Percentiles rank a stretch among this genome's conserved stretches.
Evolutionary conservation across 805 yeast species (phyloP).

Genomic region (Sugiyamaella boreocaroliniensis): DNA sequence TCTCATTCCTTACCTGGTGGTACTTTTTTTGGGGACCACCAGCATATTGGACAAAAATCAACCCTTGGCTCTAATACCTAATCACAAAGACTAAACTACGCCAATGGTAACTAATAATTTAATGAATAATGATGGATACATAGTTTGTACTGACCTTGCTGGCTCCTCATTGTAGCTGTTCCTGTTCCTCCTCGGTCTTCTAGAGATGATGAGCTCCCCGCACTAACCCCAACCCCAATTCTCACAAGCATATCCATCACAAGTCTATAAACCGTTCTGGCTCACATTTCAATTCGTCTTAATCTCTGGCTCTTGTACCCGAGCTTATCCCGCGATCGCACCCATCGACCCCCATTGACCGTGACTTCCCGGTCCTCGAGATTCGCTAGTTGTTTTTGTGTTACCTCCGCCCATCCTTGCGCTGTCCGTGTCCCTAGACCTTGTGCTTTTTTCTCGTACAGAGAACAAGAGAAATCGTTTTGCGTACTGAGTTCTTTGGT

Average conservation of each 20-base stretch:
- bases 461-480: background rate
- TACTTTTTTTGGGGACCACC: too few species aligned
- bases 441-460: background rate
- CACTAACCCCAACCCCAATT: too few species aligned
- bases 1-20: too few species aligned
- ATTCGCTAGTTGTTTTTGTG: background rate
- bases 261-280: background rate
- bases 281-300: background rate
- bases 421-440: background rate
- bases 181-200: too few species aligned
- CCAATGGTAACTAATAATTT: background rate
- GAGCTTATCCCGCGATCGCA: too few species aligned
- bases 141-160: background rate
- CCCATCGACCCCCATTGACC: too few species aligned
- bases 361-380: too few species aligned
- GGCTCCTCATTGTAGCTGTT: too few species aligned
- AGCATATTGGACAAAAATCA: too few species aligned
- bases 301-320: too few species aligned
- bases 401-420: background rate
- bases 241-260: background rate
- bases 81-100: background rate
- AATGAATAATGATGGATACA: background rate
- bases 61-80: background rate
- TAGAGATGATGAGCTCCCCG: too few species aligned
- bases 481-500: background rate